Conservation (phyloP, 2,329 filamentous ascomycete species). For the Phaeophleospora eucalypticola region DNA sequence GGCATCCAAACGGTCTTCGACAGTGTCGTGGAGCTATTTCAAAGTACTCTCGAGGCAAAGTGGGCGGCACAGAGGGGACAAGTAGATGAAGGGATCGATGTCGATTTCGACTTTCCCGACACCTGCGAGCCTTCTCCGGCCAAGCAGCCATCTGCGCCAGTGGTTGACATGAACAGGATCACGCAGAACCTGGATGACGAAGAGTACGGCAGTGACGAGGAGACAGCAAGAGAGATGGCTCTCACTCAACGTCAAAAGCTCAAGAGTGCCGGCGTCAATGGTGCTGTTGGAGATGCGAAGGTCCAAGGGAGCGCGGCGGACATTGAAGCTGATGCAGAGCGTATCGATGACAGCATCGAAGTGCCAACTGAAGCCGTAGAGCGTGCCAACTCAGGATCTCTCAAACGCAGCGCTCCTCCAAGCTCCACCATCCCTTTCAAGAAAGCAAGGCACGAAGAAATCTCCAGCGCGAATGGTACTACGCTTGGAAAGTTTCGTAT, state of each 20-base stretch:
- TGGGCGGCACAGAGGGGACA: constrained; percentile 9
- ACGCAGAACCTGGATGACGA: constrained; percentile 43
- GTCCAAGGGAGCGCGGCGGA: constrained; percentile 13
- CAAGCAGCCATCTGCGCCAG: constrained; percentile 36
- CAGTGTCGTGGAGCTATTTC: constrained; percentile 83
- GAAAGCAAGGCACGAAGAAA: constrained; percentile 14
- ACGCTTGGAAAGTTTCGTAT: constrained; percentile 26
- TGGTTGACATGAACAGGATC: constrained; percentile 63
- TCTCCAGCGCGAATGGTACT: constrained; percentile 6
- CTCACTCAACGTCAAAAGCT: constrained; percentile 30
- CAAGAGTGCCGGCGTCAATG: constrained; percentile 17
- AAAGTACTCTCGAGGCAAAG: constrained; percentile 38
- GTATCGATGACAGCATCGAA: constrained; percentile 9
- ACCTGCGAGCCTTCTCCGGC: constrained; percentile 1
- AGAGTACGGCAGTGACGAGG: constrained; percentile 43
- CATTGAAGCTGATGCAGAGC: constrained; percentile 21
- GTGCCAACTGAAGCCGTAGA: constrained; percentile 10
- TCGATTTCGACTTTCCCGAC: constrained; percentile 8
- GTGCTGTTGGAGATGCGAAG: constrained; percentile 21
- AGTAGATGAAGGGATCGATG: constrained; percentile 10
- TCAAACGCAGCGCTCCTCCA: constrained; percentile 22
- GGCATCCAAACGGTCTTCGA: constrained; percentile 72
- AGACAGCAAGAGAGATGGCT: constrained; percentile 33
- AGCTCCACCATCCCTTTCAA: constrained; percentile 23
- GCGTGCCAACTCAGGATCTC: not conserved